Evolutionary conservation across 371 early-diverging fungal species (phyloP), one percentile per base, ranked within the genome.

Genomic region (Saksenaea vasiformis): DNA sequence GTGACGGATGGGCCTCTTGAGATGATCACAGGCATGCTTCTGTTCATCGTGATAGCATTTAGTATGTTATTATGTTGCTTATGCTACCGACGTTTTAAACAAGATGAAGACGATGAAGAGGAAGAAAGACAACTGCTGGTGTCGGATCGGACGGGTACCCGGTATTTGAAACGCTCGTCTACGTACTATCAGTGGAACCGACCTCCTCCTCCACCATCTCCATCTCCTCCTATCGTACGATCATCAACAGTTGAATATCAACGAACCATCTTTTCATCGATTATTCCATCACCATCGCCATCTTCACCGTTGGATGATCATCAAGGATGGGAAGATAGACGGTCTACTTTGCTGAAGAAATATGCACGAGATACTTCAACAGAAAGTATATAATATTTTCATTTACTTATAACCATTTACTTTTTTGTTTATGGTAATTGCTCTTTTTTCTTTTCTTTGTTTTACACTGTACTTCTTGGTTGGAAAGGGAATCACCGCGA

Each of bases 151-250:
- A 58, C 24, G 28, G 47, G 59, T 37, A 44, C 62, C 3, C 54
- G 58, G 5, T 67, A 67, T 31, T 19, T 62, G 13, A 56, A 59
- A 54, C 54, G 68, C 4, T 61, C 68, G 7, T 44, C 68, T 2
- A 68, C 63, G 3, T 68, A 59, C 51, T 68, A 68, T 44, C 64
- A 63, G 36, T 68, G 64, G 63, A 68, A 68, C 38, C 62, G 64
- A 26, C 60, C 63, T 34, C 57, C 55, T n/a, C 56, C 54, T 11
- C 13, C 35, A 5, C 19, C 60, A 47, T 8, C 60, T 11, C 44
- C 60, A 60, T 15, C 38, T 43, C n/a, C 39, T 26, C n/a, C 19
- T 31, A 24, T 31, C 31, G 31, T 31, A 31, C 31, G 27, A 19
- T 53, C 53, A 53, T 19, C 53, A 15, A 53, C 39, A 39, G 39